These are phyloP conservation scores for Curvularia sp. DNA, from an alignment of 2,329 filamentous ascomycete genomes.

Conservation along the genomic window DNA sequence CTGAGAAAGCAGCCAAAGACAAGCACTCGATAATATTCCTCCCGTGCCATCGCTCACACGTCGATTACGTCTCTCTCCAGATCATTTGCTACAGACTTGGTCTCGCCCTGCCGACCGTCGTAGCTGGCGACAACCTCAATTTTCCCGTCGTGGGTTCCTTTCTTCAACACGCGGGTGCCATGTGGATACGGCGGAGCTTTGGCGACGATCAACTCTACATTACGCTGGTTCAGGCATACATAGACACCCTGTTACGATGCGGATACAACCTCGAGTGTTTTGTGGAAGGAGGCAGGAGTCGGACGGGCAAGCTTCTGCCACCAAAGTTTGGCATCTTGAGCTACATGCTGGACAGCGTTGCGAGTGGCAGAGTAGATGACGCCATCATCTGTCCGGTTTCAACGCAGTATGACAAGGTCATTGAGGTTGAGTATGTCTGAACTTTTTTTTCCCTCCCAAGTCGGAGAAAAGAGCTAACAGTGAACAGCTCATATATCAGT, in stretches of 20 bases:
- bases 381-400: conserved; percentile 94
- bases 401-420: conserved; percentile 98
- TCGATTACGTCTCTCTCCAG: conserved; percentile 95
- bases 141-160: conserved; percentile 90
- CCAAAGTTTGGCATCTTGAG: conserved; percentile 95
- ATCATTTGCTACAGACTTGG: conserved; percentile 95
- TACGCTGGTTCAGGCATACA: conserved; percentile 93
- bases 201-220: conserved; percentile 90
- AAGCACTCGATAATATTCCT: conserved; percentile 97
- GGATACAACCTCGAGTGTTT: conserved; percentile 98
- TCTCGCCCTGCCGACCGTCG: conserved; percentile 85
- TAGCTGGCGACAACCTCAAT: conserved; percentile 95
- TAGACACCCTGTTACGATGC: conserved; percentile 87
- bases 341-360: conserved; percentile 87
- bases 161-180: conserved; percentile 90
- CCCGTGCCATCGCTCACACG: conserved; percentile 91
- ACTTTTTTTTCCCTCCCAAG: background rate
- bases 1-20: conserved; percentile 80
- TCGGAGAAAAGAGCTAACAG: conserved; percentile 12
- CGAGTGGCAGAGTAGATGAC: conserved; percentile 87
- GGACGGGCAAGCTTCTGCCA: conserved; percentile 90
- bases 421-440: conserved; percentile 70
- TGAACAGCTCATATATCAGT: conserved; percentile 78
- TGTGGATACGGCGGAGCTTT: conserved; percentile 95
- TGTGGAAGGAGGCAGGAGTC: conserved; percentile 92